Percentiles rank a stretch among this genome's conserved stretches.
Evolutionary conservation across 129 eudicot species (phyloP).

Genomic region (Flaveria ramosissima): DNA sequence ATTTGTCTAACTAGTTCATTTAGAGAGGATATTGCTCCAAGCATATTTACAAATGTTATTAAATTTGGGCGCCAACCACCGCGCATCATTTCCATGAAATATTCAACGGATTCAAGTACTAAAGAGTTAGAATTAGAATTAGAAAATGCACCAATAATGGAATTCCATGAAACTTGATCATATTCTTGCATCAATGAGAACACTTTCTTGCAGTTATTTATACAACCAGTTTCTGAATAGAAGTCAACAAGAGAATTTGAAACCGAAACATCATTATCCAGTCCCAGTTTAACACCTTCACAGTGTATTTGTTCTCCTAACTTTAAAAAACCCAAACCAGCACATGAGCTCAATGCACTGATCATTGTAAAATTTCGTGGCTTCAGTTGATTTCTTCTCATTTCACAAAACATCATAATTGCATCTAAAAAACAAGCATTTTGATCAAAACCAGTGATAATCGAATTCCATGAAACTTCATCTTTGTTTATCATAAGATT

Average conservation of each 20-base stretch:
- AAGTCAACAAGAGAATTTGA: slow-evolving; percentile 77
- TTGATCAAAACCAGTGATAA: slow-evolving; percentile 82
- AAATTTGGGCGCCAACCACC: slow-evolving; percentile 57
- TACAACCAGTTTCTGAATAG: slow-evolving; percentile 59
- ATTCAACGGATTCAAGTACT: slow-evolving; percentile 47
- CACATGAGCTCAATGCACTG: slow-evolving; percentile 84
- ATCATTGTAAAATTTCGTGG: slow-evolving; percentile 69
- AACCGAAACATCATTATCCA: slow-evolving; percentile 78
- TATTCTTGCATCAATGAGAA: slow-evolving; percentile 63
- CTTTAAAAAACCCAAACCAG: slow-evolving; percentile 58
- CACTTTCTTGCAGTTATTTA: slow-evolving; percentile 60
- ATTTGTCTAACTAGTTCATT: slow-evolving; percentile 55
- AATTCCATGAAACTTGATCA: slow-evolving; percentile 89
- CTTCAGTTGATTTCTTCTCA: slow-evolving; percentile 55
- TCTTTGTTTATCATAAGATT: slow-evolving; percentile 58
- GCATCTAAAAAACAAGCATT: slow-evolving; percentile 62
- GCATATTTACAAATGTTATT: slow-evolving; percentile 71
- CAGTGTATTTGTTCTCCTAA: slow-evolving; percentile 76
- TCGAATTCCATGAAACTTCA: slow-evolving; percentile 78
- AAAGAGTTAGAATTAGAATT: slow-evolving; percentile 47
- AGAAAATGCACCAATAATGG: slow-evolving; percentile 69
- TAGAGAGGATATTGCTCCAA: slow-evolving; percentile 59
- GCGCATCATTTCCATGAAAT: slow-evolving; percentile 68
- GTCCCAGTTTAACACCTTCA: slow-evolving; percentile 76
- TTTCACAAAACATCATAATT: slow-evolving; percentile 46